phyloP scores from a whole-genome alignment of 768 basidiomycete genomes.

The Russula virescens region DNA sequence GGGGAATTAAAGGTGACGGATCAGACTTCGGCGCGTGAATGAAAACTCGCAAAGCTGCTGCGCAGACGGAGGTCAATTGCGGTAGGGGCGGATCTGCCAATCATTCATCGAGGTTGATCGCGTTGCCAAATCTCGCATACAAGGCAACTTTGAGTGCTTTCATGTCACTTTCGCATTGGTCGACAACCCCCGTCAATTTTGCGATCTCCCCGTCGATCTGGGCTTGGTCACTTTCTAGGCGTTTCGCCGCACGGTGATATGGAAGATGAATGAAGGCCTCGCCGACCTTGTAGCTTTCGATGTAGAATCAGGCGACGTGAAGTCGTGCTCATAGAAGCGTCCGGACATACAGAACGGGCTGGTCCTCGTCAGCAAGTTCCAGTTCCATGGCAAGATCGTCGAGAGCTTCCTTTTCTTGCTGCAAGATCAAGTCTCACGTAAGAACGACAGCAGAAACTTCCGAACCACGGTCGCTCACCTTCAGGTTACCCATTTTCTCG shows the following conservation, averaged over 20 bases:
- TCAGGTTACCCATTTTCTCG: slow-evolving; percentile 64
- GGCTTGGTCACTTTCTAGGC: slow-evolving; percentile 65
- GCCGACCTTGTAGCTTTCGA: slow-evolving; percentile 76
- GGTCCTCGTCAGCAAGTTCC: slow-evolving; percentile 83
- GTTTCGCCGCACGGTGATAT: slow-evolving; percentile 59
- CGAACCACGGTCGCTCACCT: slow-evolving; percentile 43
- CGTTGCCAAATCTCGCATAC: slow-evolving; percentile 89
- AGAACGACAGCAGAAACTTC: background rate
- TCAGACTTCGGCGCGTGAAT: background rate
- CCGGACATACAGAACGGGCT: slow-evolving; percentile 62
- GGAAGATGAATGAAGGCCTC: slow-evolving; percentile 83
- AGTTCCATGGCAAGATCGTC: slow-evolving; percentile 86
- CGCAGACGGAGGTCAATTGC: background rate
- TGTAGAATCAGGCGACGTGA: background rate
- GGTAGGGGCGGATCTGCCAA: background rate
- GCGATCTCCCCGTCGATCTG: slow-evolving; percentile 52
- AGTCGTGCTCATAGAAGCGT: slow-evolving; percentile 1
- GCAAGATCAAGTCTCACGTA: slow-evolving; percentile 4
- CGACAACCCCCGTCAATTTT: slow-evolving; percentile 44
- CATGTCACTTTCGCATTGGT: slow-evolving; percentile 70
- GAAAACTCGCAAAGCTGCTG: background rate
- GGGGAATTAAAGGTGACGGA: background rate
- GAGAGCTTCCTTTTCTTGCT: slow-evolving; percentile 94
- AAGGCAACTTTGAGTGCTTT: slow-evolving; percentile 70
- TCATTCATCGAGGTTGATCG: slow-evolving; percentile 88